Base-by-base conservation (phyloP, 192 early-diverging fungal genomes). In the Entomortierella lignicola region DNA sequence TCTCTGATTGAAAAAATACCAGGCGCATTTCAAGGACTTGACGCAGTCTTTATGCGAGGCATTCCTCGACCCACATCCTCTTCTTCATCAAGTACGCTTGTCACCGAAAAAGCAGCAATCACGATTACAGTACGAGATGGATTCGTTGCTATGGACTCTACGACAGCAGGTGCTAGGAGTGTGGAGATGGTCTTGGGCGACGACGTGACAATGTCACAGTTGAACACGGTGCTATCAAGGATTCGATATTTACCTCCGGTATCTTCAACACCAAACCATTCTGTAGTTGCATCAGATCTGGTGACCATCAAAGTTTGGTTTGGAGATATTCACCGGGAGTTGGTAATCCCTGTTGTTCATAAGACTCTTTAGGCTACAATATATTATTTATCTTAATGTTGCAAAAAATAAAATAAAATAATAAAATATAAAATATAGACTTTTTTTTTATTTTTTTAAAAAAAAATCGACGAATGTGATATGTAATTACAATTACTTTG, bases 11-110 rank as follows among this genome's bases (percentile, higher is more conserved):
- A 66, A 26, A 66, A 81, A 30, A 34, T 60, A 11, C 83, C 81
- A 3, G 86, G 86, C 1, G 64, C 72, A 34, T 84, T 87, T 63
- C 81, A 82, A 56, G 88, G 88, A 0, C 56, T 87, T 15, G 77
- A 87, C 59, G 72, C 82, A 0, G 71, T 89, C 4, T 89, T 83
- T 72, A 52, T 87, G 17, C 77, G 86, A 20, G 88, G 86, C 55
- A 66, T 73, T 10, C 70, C 53, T 12, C 23, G 56, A 4, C 13
- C 42, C 25, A 27, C 55, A 20, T 3, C 59, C 32, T 37, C 55
- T 30, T 3, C 64, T 21, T 29, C 71, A 5, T n/a, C 63, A 23
- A 23, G 13, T 15, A 1, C 29, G 20, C 41, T 23, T 7, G 37
- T 26, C 17, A 79, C 74, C 25, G 68, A 70, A 23, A 69, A 60